Percentiles rank a stretch among this genome's conserved stretches.
These are phyloP conservation scores for Mortierella sp. DNA, from an alignment of 371 early-diverging fungal species.

Conservation along the genomic window DNA sequence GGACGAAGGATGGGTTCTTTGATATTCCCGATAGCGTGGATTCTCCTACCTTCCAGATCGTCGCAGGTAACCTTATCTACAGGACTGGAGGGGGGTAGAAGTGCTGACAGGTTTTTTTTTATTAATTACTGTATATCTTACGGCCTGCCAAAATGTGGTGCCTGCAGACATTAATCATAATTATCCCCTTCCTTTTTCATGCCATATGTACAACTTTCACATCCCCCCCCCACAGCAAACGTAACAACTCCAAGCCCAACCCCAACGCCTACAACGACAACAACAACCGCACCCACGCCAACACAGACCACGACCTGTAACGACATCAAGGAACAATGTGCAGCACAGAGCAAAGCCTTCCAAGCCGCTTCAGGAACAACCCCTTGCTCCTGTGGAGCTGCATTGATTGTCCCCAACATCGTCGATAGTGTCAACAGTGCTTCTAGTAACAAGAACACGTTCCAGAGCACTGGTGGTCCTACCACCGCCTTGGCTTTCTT, in stretches of 20 bases:
- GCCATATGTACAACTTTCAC: background rate
- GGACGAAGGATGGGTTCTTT: slow-evolving; percentile 22
- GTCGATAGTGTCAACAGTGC: slow-evolving; percentile 4
- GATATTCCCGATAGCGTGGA: slow-evolving; percentile 6
- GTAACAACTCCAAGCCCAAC: background rate
- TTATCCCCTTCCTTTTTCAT: background rate
- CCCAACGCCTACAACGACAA: slow-evolving; percentile 16
- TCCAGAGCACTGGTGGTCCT: slow-evolving; percentile 40
- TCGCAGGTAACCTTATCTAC: background rate
- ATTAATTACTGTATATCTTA: no score
- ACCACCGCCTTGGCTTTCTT: slow-evolving; percentile 32
- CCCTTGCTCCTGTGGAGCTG: slow-evolving; percentile 34
- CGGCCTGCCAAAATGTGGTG: background rate
- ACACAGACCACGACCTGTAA: slow-evolving; percentile 28
- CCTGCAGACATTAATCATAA: background rate
- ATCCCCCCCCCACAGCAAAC: background rate
- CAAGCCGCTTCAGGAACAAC: slow-evolving; percentile 14
- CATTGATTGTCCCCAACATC: slow-evolving; percentile 26
- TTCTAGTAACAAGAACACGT: slow-evolving; percentile 23
- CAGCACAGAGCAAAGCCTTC: slow-evolving; percentile 32
- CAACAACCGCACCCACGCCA: slow-evolving; percentile 23
- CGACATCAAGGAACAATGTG: slow-evolving; percentile 47
- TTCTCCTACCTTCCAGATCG: slow-evolving; percentile 26
- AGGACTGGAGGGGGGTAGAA: no score
- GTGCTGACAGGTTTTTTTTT: background rate